Evolutionary conservation across 805 yeast genomes (phyloP).

Genomic region (Saccharomycopsis vini): DNA sequence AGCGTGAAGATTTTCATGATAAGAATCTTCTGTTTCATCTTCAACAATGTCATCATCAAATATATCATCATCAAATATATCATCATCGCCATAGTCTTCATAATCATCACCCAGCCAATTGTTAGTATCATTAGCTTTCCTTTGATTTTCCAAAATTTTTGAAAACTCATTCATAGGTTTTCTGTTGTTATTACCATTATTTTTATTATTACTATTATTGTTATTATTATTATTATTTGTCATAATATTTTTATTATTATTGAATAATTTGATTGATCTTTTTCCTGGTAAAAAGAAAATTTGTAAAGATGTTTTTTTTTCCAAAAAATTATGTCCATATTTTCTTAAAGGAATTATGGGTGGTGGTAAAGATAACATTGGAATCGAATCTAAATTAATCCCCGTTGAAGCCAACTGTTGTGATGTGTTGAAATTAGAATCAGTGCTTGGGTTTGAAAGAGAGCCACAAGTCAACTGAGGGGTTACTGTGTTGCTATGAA

Average conservation of each 20-base stretch:
- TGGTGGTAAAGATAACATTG: conserved; percentile 88
- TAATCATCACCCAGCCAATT: background rate
- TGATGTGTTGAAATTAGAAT: background rate
- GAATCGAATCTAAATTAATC: conserved; percentile 59
- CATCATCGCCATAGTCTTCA: conserved; percentile 14
- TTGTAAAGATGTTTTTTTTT: conserved; percentile 79
- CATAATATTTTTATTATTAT: background rate
- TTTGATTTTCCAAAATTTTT: background rate
- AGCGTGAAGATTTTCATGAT: background rate
- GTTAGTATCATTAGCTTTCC: background rate
- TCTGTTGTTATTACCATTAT: no score
- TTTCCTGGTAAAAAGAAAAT: conserved; percentile 40
- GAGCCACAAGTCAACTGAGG: background rate
- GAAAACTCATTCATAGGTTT: no score
- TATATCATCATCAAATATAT: conserved; percentile 32
- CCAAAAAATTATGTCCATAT: conserved; percentile 93
- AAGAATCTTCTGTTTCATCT: background rate
- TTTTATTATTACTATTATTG: background rate
- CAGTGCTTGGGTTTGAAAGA: conserved; percentile 9
- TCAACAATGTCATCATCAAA: conserved; percentile 1
- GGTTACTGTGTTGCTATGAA: no score
- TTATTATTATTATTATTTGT: background rate
- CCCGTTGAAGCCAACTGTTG: background rate
- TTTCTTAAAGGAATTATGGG: conserved; percentile 90
- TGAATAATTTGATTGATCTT: conserved; percentile 32